Base-by-base conservation (phyloP, 495 filamentous ascomycete genomes). In the Penicillium lagena region DNA sequence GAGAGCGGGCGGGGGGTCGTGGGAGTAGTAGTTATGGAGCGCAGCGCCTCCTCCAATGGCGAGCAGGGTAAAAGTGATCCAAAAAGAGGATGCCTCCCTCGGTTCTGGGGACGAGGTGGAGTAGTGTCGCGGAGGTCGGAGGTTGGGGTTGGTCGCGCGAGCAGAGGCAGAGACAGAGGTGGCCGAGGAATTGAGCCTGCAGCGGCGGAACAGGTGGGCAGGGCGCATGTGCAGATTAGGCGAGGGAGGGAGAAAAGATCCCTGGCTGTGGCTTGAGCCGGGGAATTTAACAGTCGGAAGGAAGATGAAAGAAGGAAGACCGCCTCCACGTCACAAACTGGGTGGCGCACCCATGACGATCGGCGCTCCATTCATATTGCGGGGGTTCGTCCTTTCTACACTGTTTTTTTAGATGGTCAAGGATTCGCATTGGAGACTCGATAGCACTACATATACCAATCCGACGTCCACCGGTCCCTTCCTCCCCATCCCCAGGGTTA, bases 11-110 rank as follows among this genome's bases (percentile, higher is more conserved):
- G 42, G n/a, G 28, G 46, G 37, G 32, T 46, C 40, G 44, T 41
- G 42, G 38, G 49, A 29, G 12, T 47, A 54, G 52, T 61, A 66
- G 56, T 59, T 59, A 54, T 62, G 55, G n/a, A 67, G 40, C 60
- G 62, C 69, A 39, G 59, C 51, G 35, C 65, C 65, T 52, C 59
- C 60, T 50, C 60, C 54, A 42, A 69, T 38, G 9, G 58, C 48
- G 12, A 66, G 37, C 1, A 69, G 22, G 27, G 64, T 51, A 54
- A 68, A 51, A 46, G 62, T 58, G 47, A 71, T 56, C 70, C 70
- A 73, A 42, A 64, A 56, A 40, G 65, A 66, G 3, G 64, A 64
- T 15, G 63, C 64, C 42, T 66, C 50, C 49, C 47, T 71, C 47
- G 64, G 60, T 52, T 63, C 54, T 37, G 51, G 29, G 12, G 45